Conservation (phyloP, 2,329 filamentous ascomycete species). For the Aspergillus clavatus region DNA sequence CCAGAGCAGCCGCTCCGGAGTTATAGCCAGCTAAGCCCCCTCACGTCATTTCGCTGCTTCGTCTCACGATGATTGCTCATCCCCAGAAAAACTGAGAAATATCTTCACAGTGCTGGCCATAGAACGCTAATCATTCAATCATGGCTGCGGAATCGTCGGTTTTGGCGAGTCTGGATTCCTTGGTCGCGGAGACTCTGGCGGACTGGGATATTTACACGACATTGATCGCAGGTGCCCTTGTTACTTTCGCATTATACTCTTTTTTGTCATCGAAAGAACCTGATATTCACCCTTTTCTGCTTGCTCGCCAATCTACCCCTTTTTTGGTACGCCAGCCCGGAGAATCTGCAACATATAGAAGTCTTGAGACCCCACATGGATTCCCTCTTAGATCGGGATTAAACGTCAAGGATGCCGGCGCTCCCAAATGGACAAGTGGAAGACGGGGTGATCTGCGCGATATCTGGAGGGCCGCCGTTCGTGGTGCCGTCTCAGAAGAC, state of each 20-base stretch:
- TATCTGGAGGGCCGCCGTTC: constrained; percentile 72
- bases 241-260: constrained; percentile 65
- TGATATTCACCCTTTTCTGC: constrained; percentile 85
- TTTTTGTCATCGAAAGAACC: constrained; percentile 70
- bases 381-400: constrained; percentile 73
- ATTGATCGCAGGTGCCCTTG: constrained; percentile 61
- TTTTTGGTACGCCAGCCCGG: constrained; percentile 76
- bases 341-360: constrained; percentile 80
- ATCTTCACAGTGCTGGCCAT: too few relatives aligned
- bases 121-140: constrained; percentile 11
- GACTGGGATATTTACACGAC: constrained; percentile 84
- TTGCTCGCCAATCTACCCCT: constrained; percentile 75
- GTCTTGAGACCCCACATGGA: constrained; percentile 78
- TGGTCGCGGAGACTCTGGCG: constrained; percentile 63
- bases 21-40: constrained; percentile 7
- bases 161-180: constrained; percentile 65
- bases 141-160: constrained; percentile 48
- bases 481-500: constrained; percentile 59
- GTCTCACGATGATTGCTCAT: neutral
- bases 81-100: too few relatives aligned
- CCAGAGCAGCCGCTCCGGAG: neutral
- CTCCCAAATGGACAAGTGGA: constrained; percentile 76
- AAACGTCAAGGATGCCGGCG: constrained; percentile 73
- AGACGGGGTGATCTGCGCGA: constrained; percentile 87
- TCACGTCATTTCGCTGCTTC: constrained; percentile 12